Base-by-base conservation (phyloP, 768 basidiomycete species). In the Basidioascus undulatus region DNA sequence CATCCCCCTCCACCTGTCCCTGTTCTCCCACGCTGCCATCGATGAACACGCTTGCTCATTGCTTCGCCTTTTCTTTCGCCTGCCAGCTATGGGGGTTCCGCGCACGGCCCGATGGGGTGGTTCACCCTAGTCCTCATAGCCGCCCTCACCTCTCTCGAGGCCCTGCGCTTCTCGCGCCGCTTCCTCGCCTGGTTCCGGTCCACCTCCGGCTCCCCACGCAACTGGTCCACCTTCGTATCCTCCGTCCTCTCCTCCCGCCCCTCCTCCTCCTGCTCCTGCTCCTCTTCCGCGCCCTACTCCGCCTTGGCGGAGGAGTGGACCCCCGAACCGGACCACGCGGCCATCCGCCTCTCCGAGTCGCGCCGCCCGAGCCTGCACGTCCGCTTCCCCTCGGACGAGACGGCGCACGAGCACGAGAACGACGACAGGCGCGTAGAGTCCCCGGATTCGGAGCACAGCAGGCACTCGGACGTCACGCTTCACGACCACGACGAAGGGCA, bases 71-170 rank as follows among this genome's bases (percentile, higher is more conserved):
- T 35, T 13, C 32, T 33, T 39, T 42, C 33, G 37, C 41, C 24
- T 21, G 30, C 8, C 44, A 60, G 59, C 35, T 65, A 64, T 47
- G 52, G 55, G 59, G 67, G 46, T 59, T 65, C 43, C 56, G 54
- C 62, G 9, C 84, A 89, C 54, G 62, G 68, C 3, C 52, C 60
- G 7, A 69, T 76, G 41, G 78, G 80, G 35, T 82, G 68, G 49
- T 34, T 66, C 28, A 57, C 69, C 33, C 51, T 76, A 27, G 44
- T 65, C 19, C 48, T 68, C 24, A 62, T 67, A 7, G 40, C 66
- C 20, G 51, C 49, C 2, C 55, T 75, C 23, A 66, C 70, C 27
- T 51, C 56, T 4, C 48, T 69, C 44, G 80, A 87, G 53, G 59
- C 74, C 23, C 41, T 13, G 6, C 40, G 38, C n/a, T 44, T 44